Evolutionary conservation across 1,284 basidiomycete species (phyloP).

Genomic region (Pascua guehoae): DNA sequence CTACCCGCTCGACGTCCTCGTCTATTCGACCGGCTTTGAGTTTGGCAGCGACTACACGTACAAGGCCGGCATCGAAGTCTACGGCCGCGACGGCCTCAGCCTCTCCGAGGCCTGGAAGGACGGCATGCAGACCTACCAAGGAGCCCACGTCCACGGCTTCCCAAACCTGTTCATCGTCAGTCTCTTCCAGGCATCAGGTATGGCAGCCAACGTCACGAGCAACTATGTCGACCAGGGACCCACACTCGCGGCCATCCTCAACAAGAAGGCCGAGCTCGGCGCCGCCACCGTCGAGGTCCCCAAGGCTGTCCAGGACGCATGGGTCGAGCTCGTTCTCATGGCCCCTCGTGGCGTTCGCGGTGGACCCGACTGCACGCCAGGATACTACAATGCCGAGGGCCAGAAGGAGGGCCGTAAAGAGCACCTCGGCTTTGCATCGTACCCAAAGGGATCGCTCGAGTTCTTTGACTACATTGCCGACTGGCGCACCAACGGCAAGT

Average conservation of each 20-base stretch:
- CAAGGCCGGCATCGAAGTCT: constrained; percentile 9
- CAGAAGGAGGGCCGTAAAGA: constrained; percentile 7
- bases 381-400: constrained; percentile 15
- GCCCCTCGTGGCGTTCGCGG: neutral
- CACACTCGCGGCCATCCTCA: constrained; percentile 8
- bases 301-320: neutral
- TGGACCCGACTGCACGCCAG: constrained; percentile 9
- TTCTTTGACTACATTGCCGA: constrained; percentile 15
- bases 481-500: constrained; percentile 13
- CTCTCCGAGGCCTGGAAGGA: constrained; percentile 14
- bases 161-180: constrained; percentile 16
- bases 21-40: constrained; percentile 18
- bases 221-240: constrained; percentile 10
- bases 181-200: constrained; percentile 5
- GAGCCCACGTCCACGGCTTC: constrained; percentile 13
- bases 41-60: constrained; percentile 8
- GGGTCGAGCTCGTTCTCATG: constrained; percentile 10
- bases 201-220: constrained; percentile 11
- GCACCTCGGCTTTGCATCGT: constrained; percentile 5
- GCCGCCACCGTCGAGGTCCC: constrained; percentile 1
- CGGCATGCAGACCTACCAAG: constrained; percentile 12
- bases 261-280: constrained; percentile 8
- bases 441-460: constrained; percentile 6
- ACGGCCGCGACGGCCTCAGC: constrained; percentile 6
- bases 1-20: constrained; percentile 12